phyloP scores from a whole-genome alignment of 2,329 filamentous ascomycete genomes.

The Neonectria sp. region DNA sequence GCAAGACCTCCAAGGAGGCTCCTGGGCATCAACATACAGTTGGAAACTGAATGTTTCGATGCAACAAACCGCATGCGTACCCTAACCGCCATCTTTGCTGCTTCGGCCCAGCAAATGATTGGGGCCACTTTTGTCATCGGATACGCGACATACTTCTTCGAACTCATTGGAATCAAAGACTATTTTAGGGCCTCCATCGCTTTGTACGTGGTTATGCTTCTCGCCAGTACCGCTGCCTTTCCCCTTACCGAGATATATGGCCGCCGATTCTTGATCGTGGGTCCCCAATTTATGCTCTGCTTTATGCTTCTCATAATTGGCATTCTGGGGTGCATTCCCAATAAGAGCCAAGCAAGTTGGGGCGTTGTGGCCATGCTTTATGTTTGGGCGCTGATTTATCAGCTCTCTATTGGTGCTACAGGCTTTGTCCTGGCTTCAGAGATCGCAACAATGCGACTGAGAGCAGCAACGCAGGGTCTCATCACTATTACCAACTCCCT shows the following conservation, averaged over 20 bases:
- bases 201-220: slow-evolving; percentile 55
- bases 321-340: slow-evolving; percentile 49
- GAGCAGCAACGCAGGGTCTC: slow-evolving; percentile 49
- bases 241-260: slow-evolving; percentile 52
- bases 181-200: slow-evolving; percentile 52
- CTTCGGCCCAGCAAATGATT: slow-evolving; percentile 54
- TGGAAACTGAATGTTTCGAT: slow-evolving; percentile 48
- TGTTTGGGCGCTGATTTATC: slow-evolving; percentile 55
- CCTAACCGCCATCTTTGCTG: slow-evolving; percentile 52
- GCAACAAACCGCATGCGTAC: slow-evolving; percentile 51
- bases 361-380: slow-evolving; percentile 50
- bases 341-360: slow-evolving; percentile 43
- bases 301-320: slow-evolving; percentile 49
- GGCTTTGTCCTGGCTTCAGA: slow-evolving; percentile 56
- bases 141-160: slow-evolving; percentile 52
- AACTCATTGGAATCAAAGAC: slow-evolving; percentile 51
- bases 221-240: slow-evolving; percentile 51
- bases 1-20: slow-evolving; percentile 17
- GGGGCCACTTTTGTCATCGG: slow-evolving; percentile 56
- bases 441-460: slow-evolving; percentile 51
- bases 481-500: slow-evolving; percentile 49
- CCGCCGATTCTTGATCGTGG: slow-evolving; percentile 49
- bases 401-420: slow-evolving; percentile 53
- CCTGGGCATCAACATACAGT: slow-evolving; percentile 20
- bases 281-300: slow-evolving; percentile 46